Base-by-base conservation (phyloP, 2,329 filamentous ascomycete genomes). In the Phoma sp. region DNA sequence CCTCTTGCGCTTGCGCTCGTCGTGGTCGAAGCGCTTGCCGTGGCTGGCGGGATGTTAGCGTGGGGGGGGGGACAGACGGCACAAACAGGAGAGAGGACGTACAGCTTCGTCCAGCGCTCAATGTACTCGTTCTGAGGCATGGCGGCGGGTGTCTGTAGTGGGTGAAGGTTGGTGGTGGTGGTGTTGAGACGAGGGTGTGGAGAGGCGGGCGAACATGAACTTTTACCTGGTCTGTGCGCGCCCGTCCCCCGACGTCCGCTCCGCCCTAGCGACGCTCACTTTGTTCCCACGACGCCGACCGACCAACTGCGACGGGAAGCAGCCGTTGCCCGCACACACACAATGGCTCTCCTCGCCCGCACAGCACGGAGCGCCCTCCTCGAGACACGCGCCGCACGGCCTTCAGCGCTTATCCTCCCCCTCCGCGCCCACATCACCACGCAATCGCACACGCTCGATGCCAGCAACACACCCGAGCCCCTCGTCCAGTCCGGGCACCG, bases 1-100 rank as follows among this genome's bases (percentile, higher is more conserved):
- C 68, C 88, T 87, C 84, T 99, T 99, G 71, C 95, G 90, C 56
- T 82, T 81, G 64, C 93, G 88, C 81, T 99, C 95, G 72, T 97
- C 93, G 77, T 94, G 85, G 75, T 96, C 92, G 65, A 90, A 85
- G 57, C 87, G 66, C 55, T 69, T 69, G 54, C 66, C 66, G 50
- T 69, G 66, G 47, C 66, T 69, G 57, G 54, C 58, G 59, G 49
- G 53, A 61, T 69, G 62, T 70, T 61, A 70, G 64, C 31, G 12
- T 22, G n/a, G 21, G 35, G 6, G 21, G 35, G 6, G 17, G 12
- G 24, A 10, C 24, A 12, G 22, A 15, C 36, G 48, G 39, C 15
- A 13, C n/a, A 6, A 1, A 2, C 10, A 13, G 8, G 13, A 4
- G 19, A 19, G 51, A 22, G 57, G 69, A 80, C 80, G 62, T 80